A percentile compares a stretch with the other conserved stretches of the same genome.
phyloP scores from a whole-genome alignment of 2,329 filamentous ascomycete species.

The Trichoderma sp. region DNA sequence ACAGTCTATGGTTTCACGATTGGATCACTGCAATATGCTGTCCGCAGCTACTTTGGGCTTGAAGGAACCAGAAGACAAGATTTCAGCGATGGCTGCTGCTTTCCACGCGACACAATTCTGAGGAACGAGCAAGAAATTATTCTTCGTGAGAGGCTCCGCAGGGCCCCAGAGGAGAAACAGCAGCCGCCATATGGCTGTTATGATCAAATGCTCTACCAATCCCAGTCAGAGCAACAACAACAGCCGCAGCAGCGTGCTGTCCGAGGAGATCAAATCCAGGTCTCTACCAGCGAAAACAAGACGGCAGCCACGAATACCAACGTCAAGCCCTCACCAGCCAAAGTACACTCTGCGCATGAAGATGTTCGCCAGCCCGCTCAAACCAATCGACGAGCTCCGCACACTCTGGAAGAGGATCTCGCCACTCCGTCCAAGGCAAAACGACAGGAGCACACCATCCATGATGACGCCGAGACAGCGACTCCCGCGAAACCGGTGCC shows the following conservation, averaged over 20 bases:
- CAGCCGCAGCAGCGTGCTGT: background rate
- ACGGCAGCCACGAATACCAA: background rate
- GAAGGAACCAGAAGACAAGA: conserved; percentile 28
- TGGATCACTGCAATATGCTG: conserved; percentile 29
- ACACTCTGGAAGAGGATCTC: conserved; percentile 19
- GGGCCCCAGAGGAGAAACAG: background rate
- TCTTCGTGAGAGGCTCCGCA: conserved; percentile 27
- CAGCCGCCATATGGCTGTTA: background rate
- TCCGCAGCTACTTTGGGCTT: conserved; percentile 36
- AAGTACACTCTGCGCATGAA: background rate
- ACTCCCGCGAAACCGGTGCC: background rate
- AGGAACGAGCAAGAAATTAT: conserved; percentile 35
- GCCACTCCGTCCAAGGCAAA: background rate
- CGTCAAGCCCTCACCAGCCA: background rate
- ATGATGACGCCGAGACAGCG: conserved; percentile 9
- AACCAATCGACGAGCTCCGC: background rate
- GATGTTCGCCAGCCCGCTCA: background rate
- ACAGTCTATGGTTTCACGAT: conserved; percentile 34
- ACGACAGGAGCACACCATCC: conserved; percentile 12
- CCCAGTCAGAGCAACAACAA: background rate
- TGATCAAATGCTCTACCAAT: background rate
- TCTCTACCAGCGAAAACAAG: background rate
- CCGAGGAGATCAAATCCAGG: background rate
- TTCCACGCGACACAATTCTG: conserved; percentile 29
- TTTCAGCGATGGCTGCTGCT: conserved; percentile 28